Evolutionary conservation across 208 protist genomes (phyloP), one percentile per base, ranked within the genome.

Genomic region (Leishmania lainsoni): DNA sequence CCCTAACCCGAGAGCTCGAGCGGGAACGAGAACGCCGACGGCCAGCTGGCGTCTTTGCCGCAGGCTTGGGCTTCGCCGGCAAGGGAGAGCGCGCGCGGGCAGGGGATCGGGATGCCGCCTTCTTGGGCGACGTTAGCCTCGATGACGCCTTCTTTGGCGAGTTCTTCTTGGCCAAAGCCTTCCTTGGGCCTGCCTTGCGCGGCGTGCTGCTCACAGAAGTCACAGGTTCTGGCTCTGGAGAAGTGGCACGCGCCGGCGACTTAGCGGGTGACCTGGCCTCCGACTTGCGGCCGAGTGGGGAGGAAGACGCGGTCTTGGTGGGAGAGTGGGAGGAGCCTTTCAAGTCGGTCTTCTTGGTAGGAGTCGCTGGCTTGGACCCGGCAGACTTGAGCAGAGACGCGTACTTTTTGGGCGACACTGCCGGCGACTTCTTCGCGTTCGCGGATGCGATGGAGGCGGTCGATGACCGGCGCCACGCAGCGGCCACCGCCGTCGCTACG

Each of bases 371-470:
- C 61, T 85, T 85, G 2, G 81, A 72, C 2, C 71, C 85, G 39
- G 85, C 81, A 6, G 81, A 68, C 66, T 81, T 66, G 48, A 84
- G 75, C 74, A 88, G 78, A 51, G 81, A 68, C 20, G 79, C 76
- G 17, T 68, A 54, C 32, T 35, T 69, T 54, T 80, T 83, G 4
- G 69, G 77, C 22, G 81, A 78, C 20, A 63, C 45, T 3, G 70
- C 51, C 6, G 78, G 72, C 12, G 83, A 75, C 73, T 91, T 90
- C 45, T 86, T 82, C 5, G 87, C 75, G 71, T 81, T 82, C 26
- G 75, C 66, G 17, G 68, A 39, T 48, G 83, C 63, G 26, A 75
- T 81, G 17, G 75, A 52, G 17, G 22, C 70, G 29, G 49, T 54
- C 10, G 76, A 68, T 6, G 83, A 79, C 32, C 42, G 45, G 58